Evolutionary conservation across 306 rosid genomes (phyloP), one percentile per base, ranked within the genome.

Genomic region (Gastrolobium villosum): DNA sequence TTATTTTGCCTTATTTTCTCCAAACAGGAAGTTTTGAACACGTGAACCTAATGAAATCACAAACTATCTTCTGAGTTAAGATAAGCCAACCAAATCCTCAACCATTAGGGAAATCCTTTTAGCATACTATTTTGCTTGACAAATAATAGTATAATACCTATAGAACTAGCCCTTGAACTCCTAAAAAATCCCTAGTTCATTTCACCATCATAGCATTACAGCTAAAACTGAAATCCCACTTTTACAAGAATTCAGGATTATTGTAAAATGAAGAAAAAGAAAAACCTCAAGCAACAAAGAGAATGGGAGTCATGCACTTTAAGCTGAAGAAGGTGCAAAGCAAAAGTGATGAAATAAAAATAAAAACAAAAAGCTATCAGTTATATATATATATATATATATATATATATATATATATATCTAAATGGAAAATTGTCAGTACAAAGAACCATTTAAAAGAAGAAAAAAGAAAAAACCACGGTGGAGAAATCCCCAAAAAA

Each of bases 191-290:
- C 65, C 44, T 14, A 55, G 40, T 30, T 20, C 65, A 54, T 14
- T 54, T 55, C 64, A 11, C 49, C 64, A 45, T 34, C 46, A 45
- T 44, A n/a, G 44, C 10, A 20, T 2, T 4, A 74, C 4, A 50
- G 11, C 35, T 15, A n/a, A n/a, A n/a, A n/a, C n/a, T n/a, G 31
- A 6, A 40, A 34, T 35, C 68, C n/a, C 37, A n/a, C n/a, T n/a
- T n/a, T n/a, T n/a, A n/a, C n/a, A n/a, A n/a, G n/a, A n/a, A n/a
- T n/a, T n/a, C n/a, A n/a, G n/a, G n/a, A n/a, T n/a, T n/a, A n/a
- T n/a, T 39, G 64, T 68, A 32, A 53, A 10, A 54, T n/a, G 20
- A 77, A 83, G 59, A 57, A 62, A 53, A 10, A 15, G 60, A 11
- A 41, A 68, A 43, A 34, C 28, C 55, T 28, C 61, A 40, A 66